Evolutionary conservation across 352 stramenopile species (phyloP), one percentile per base, ranked within the genome.

Genomic region (Thraustochytrium striatum): DNA sequence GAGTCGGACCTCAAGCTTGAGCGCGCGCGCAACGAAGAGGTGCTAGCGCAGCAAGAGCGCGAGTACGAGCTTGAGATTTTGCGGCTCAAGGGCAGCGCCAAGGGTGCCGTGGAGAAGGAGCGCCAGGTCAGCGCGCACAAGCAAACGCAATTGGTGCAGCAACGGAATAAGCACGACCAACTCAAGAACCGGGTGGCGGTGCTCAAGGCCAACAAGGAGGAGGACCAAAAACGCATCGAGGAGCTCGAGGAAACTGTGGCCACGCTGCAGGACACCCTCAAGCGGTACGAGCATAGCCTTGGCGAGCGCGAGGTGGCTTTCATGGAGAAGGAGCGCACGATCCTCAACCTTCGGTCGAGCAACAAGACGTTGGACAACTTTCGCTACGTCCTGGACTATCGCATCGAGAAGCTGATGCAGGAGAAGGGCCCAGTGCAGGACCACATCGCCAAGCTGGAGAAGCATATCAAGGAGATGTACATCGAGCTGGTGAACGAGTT

Each of bases 291-390:
- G 72, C 62, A 73, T 19, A 84, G 88, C 72, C 79, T 89, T 50
- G 61, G 85, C 35, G 82, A 88, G 65, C 55, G 85, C 16, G 85
- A 89, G 57, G 81, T 84, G 36, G 84, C 84, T 1, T 81, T 89
- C 13, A 75, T 78, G 13, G 85, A 88, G 39, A 89, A 89, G 78
- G 83, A 85, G 57, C 85, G 85, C 38, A 82, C 80, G 21, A 88
- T 89, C 33, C 61, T 87, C 9, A 78, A 85, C 32, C 61, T 89
- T 25, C 79, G 84, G 16, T 82, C 43, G 16, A 86, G 83, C 36
- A 88, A 88, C 32, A 82, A 81, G 2, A 88, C 85, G 21, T 72
- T 89, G 11, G 84, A 89, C 55, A 88, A 89, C 59, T 89, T 89
- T 72, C 84, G 85, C 55, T 85, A 78, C 25, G 85, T 89, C 1